Base-by-base conservation (phyloP, 306 rosid genomes). In the Hippophae rhamnoides region DNA sequence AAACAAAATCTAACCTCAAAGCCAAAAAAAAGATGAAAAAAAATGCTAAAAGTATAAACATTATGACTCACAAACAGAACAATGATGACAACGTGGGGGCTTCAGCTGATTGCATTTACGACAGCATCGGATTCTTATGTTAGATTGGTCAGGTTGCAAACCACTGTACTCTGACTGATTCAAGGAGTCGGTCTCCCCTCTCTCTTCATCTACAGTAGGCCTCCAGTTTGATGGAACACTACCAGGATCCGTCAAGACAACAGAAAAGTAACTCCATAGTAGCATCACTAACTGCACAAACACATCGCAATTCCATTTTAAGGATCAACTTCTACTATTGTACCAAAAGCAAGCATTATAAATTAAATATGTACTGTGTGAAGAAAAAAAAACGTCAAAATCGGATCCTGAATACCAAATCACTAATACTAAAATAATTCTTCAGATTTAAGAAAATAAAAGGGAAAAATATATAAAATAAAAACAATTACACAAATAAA, bases 51-150 rank as follows among this genome's bases (percentile, higher is more conserved):
- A 31, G 4, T 31, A 31, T 58, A 2, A 14, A n/a, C 12, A 12
- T 8, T 9, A 9, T 38, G 64, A 86, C 99, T 84, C 77, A 93
- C 99, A 93, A 84, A 93, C 97, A 71, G 97, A 89, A 69, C 97
- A 89, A 71, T 89, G 97, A 80, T 89, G 97, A 71, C 97, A 89
- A 7, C 97, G 93, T 47, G 95, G 83, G 1, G 97, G 97, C 72
- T 89, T 89, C 54, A 73, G 80, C 75, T 86, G 97, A 67, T 69
- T 86, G 84, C 97, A 89, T 69, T 86, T 89, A 55, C 95, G 83
- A 67, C 97, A 89, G 52, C 76, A 78, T 58, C 97, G 89, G 64
- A 84, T 65, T 52, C 83, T 78, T 54, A 72, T 89, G 74, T 75
- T 80, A 3, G 86, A 64, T 18, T 65, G 79, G 55, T 82, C 93